Percentiles rank a stretch among this genome's conserved stretches.
These are phyloP conservation scores for Spergularia marina DNA, from an alignment of 148 eudicot genomes.

Conservation along the genomic window DNA sequence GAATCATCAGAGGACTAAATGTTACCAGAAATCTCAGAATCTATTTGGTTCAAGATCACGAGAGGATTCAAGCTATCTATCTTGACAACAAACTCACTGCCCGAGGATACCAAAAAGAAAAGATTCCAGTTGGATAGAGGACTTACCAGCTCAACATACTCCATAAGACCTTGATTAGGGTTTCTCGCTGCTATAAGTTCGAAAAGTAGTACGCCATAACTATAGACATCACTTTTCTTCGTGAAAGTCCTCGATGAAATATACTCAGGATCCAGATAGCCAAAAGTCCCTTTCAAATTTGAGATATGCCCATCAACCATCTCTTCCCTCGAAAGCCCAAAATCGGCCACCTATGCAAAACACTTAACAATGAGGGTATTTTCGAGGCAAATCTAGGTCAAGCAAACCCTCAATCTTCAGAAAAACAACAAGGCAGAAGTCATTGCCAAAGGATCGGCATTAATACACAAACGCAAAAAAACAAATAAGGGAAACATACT, in stretches of 20 bases:
- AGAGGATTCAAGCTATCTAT: not conserved
- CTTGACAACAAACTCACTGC: not conserved
- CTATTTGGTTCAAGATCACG: no score
- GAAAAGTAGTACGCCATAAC: conserved; percentile 88
- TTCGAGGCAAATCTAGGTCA: not conserved
- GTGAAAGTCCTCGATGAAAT: conserved; percentile 84
- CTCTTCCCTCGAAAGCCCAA: conserved; percentile 96
- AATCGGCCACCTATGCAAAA: conserved; percentile 73
- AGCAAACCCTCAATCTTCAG: not conserved
- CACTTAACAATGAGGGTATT: not conserved
- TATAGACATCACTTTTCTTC: conserved; percentile 92
- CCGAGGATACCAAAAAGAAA: not conserved
- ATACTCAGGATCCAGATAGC: conserved; percentile 96
- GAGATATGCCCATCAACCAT: conserved; percentile 54
- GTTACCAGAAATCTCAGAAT: no score
- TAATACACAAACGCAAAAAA: not conserved
- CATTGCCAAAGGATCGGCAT: not conserved
- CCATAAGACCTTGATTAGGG: conserved; percentile 91
- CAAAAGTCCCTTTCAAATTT: conserved; percentile 84
- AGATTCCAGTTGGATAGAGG: not conserved
- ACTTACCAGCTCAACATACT: conserved; percentile 84
- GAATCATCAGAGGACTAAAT: not conserved
- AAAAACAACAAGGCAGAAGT: no score
- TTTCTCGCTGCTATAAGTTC: conserved; percentile 91
- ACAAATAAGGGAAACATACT: conserved; percentile 38